Evolutionary conservation across 1,284 basidiomycete genomes (phyloP).

Genomic region (Peniophora sp.): DNA sequence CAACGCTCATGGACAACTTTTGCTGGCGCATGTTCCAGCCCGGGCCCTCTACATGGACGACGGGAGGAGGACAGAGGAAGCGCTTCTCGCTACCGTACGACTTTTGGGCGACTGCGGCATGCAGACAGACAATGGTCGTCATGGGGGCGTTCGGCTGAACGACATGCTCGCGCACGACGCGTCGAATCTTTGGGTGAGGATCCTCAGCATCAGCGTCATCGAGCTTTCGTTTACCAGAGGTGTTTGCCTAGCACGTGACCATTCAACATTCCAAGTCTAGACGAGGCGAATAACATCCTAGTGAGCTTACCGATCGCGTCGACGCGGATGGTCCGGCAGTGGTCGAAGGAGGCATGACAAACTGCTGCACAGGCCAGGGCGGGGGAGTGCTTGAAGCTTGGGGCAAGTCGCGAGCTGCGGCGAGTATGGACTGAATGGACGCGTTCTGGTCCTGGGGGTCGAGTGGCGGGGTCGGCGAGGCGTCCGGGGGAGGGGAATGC

Average conservation of each 20-base stretch:
- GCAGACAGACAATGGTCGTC: conserved; percentile 84
- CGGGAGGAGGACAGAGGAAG: conserved; percentile 82
- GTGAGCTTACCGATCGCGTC: conserved; percentile 8
- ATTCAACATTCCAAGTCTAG: neutral
- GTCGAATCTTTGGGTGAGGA: conserved; percentile 69
- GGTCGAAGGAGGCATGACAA: neutral
- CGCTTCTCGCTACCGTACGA: conserved; percentile 90
- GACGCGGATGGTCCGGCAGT: conserved; percentile 6
- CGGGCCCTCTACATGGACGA: conserved; percentile 82
- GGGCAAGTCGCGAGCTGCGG: conserved; percentile 30
- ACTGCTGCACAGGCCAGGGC: conserved; percentile 27
- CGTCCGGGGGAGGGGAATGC: conserved; percentile 24
- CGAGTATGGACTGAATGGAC: conserved; percentile 58
- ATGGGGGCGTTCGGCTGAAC: conserved; percentile 67
- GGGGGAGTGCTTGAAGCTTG: conserved; percentile 28
- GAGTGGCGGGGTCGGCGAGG: conserved; percentile 17
- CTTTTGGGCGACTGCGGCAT: conserved; percentile 87
- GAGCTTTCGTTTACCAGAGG: conserved; percentile 61
- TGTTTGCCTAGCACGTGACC: conserved; percentile 11
- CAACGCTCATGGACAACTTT: conserved; percentile 78
- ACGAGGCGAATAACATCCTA: neutral
- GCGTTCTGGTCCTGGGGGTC: conserved; percentile 38
- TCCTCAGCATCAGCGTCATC: conserved; percentile 63
- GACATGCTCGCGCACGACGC: conserved; percentile 72
- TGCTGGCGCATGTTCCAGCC: conserved; percentile 74